Evolutionary conservation across 1,139 yeast species (phyloP), one percentile per base, ranked within the genome.

Genomic region (Suhomyces wounanorum): DNA sequence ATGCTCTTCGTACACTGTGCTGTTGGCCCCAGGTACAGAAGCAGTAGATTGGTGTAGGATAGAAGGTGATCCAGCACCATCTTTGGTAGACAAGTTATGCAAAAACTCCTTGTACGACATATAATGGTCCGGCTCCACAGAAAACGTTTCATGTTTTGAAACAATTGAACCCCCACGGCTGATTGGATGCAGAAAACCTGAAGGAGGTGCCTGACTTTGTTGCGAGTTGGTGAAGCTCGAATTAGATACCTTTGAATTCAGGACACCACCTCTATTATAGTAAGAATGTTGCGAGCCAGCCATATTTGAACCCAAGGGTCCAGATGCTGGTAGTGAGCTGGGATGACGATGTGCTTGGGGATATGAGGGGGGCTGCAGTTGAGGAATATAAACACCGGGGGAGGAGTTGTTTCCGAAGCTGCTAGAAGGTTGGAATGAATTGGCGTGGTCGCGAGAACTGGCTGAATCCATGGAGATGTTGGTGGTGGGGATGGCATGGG

Each of bases 91-190:
- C 48, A 75, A 64, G 47, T 68, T 65, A n/a, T 64, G 63, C 48
- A 74, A 68, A 53, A 72, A 77, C 54, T 77, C 81, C 25, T 63
- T 63, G 55, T 77, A 77, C 11, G 78, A 64, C 79, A 75, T 74
- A 54, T 76, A 76, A 56, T 75, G 78, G 51, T 76, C 81, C 2
- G 80, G 77, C 48, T 70, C 75, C 13, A 43, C 45, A 3, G 52
- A 31, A 10, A 40, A 33, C 31, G n/a, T 16, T 4, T 44, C 43
- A n/a, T 44, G 45, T 13, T 39, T 33, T 14, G 42, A 35, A 39
- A 31, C 39, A 14, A 21, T 17, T 10, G 44, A 42, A 21, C 38
- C 38, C 4, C 38, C 38, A 13, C 35, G 38, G 10, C 39, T 21
- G 38, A n/a, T 30, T 13, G 38, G 11, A 25, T 6, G 17, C 30